phyloP scores from a whole-genome alignment of 1,139 yeast species.

The Yamadazyma mexicana region DNA sequence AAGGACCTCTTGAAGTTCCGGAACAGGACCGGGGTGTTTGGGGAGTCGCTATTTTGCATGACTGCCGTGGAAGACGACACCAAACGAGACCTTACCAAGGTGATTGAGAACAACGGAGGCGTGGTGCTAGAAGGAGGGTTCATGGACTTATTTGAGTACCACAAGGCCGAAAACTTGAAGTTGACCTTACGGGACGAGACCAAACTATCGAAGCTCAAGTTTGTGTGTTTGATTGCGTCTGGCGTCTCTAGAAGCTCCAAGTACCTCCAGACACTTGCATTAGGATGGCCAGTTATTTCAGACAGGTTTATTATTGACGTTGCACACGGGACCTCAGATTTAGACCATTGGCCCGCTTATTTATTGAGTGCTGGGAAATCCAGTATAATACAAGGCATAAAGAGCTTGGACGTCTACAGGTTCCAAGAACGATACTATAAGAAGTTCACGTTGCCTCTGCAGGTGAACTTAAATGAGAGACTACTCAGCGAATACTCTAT shows the following conservation, averaged over 20 bases:
- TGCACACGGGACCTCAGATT: constrained; percentile 21
- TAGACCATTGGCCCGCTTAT: constrained; percentile 52
- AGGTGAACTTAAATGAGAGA: constrained; percentile 36
- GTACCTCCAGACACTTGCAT: constrained; percentile 78
- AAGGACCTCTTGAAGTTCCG: not conserved
- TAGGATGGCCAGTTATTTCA: constrained; percentile 87
- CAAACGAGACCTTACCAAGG: constrained; percentile 30
- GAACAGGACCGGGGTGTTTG: constrained; percentile 15
- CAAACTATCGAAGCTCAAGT: constrained; percentile 25
- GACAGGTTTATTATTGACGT: constrained; percentile 61
- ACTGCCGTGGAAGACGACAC: constrained; percentile 40
- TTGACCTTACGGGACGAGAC: constrained; percentile 6
- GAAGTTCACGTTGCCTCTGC: constrained; percentile 28
- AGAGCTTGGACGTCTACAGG: constrained; percentile 40
- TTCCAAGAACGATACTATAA: constrained; percentile 34
- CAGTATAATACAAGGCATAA: constrained; percentile 30
- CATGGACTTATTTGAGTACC: constrained; percentile 29
- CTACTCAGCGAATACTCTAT: constrained; percentile 33
- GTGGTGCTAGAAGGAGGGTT: constrained; percentile 50
- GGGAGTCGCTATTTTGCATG: constrained; percentile 33
- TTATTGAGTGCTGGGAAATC: constrained; percentile 74
- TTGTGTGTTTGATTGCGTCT: constrained; percentile 68
- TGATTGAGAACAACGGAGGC: constrained; percentile 56
- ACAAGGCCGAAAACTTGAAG: constrained; percentile 1
- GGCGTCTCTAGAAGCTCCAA: constrained; percentile 66